Evolutionary conservation across 2,329 filamentous ascomycete species (phyloP), one percentile per base, ranked within the genome.

Genomic region (Monilinia laxa): DNA sequence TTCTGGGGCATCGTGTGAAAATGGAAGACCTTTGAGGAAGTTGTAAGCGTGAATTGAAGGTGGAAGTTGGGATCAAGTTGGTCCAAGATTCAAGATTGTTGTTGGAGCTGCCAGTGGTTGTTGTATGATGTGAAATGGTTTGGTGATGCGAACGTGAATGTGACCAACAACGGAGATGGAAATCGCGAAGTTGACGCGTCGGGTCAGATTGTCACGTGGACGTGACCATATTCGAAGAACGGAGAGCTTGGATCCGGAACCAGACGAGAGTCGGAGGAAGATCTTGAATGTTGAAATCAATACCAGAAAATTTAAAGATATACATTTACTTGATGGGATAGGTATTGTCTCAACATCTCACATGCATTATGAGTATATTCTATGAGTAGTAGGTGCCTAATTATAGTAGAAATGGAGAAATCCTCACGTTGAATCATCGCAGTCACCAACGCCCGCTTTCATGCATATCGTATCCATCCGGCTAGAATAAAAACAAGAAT

Each of bases 141-240:
- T 4, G 40, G 40, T 49, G 45, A 49, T 49, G 20, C 20, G n/a
- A n/a, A 3, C 4, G 42, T 45, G 45, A 20, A 7, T 59, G 11
- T n/a, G 20, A n/a, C 20, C 23, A 18, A 51, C 42, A 42, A 25
- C 40, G 38, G 55, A 45, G 14, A 45, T 45, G 55, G 25, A 51
- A 49, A 57, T 57, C 62, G 62, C 62, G 62, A 64, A 23, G 25
- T 45, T 56, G 11, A 64, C 62, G 52, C 62, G 62, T 31, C 10
- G 18, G 12, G 5, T 3, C 2, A 3, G 0, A 10, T 6, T 31
- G 14, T 64, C 62, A 64, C 62, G 62, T 64, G 62, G 11, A 1
- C 0, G 7, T 51, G 7, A 2, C 1, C 1, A 12, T 49, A 23
- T 14, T 59, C 5, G 56, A n/a, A 6, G 16, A 45, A 35, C 2